Evolutionary conservation across 805 yeast species (phyloP), one percentile per base, ranked within the genome.

Genomic region (Candida xyloterini): DNA sequence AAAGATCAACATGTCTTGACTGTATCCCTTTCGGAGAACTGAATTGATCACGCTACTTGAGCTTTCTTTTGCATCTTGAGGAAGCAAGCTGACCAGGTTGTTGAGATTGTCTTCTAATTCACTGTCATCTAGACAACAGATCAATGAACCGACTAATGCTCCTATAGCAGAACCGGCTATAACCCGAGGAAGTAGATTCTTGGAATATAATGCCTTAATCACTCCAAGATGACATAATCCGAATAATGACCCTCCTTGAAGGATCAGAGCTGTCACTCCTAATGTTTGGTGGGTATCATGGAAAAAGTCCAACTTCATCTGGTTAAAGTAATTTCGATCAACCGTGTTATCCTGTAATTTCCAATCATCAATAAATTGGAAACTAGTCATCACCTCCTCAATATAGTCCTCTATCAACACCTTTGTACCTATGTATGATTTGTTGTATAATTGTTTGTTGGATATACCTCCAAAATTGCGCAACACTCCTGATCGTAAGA

Each of bases 211-310:
- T 0, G 93, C 91, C 47, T 84, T 83, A 7, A 91, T 85, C 1
- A 90, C 96, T 2, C 99, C 99, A 25, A 93, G 58, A 60, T 93
- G 99, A 53, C 95, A 90, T 46, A 93, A 66, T 0, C 99, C 98
- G 65, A 91, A 93, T 15, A 93, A 65, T 0, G 97, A 84, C 2
- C 99, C 98, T 21, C 99, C 99, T 62, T 93, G 97, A 18, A 93
- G 67, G 27, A 91, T 77, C 41, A 93, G 68, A 0, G 97, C 97
- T 0, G 98, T 88, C 33, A 87, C 77, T 0, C 99, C 99, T 59
- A 84, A 77, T 0, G 95, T 81, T 58, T 88, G 89, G 52, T 86
- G 76, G 13, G 86, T 87, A 64, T 82, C 96, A 58, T 80, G 93
- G 65, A 83, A 89, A 60, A 85, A 87, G 62, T 76, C 89, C 47